Conservation (phyloP, 345 rosid genomes). For the Citropsis articulata region DNA sequence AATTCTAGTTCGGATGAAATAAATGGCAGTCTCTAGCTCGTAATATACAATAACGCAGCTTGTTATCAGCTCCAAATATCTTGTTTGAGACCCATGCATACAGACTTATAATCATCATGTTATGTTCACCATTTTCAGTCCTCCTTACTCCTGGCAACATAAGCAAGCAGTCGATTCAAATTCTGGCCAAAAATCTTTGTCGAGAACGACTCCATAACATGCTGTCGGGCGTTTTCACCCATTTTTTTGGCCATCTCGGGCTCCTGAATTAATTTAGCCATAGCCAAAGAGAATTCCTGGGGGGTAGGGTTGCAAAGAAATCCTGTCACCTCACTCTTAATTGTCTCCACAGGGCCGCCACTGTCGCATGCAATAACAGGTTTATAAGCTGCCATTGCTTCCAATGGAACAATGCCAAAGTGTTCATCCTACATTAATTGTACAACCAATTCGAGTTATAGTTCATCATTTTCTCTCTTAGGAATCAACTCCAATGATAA, state of each 20-base stretch:
- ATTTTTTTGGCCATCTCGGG: constrained; percentile 55
- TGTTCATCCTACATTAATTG: constrained; percentile 68
- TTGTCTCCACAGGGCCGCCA: constrained; percentile 92
- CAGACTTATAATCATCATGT: background rate
- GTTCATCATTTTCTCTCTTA: background rate
- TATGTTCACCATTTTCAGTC: constrained; percentile 26
- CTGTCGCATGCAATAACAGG: constrained; percentile 71
- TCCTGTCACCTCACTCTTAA: constrained; percentile 69
- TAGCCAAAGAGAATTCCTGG: constrained; percentile 54
- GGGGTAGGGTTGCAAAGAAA: constrained; percentile 75
- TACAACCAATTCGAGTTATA: background rate
- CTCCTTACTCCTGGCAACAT: constrained; percentile 42
- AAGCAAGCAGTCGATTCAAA: constrained; percentile 54
- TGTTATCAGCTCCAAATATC: background rate
- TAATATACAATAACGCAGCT: too few relatives aligned
- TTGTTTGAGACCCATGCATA: background rate
- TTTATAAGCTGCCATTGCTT: constrained; percentile 95
- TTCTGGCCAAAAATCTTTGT: constrained; percentile 65
- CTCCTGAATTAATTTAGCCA: constrained; percentile 64
- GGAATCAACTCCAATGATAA: background rate
- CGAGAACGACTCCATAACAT: constrained; percentile 60
- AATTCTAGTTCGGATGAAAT: background rate
- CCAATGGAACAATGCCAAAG: constrained; percentile 93
- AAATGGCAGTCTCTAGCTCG: background rate
- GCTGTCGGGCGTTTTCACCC: constrained; percentile 65